Base-by-base conservation (phyloP, 139 green algal species). In the Chlamydomonas incerta region DNA sequence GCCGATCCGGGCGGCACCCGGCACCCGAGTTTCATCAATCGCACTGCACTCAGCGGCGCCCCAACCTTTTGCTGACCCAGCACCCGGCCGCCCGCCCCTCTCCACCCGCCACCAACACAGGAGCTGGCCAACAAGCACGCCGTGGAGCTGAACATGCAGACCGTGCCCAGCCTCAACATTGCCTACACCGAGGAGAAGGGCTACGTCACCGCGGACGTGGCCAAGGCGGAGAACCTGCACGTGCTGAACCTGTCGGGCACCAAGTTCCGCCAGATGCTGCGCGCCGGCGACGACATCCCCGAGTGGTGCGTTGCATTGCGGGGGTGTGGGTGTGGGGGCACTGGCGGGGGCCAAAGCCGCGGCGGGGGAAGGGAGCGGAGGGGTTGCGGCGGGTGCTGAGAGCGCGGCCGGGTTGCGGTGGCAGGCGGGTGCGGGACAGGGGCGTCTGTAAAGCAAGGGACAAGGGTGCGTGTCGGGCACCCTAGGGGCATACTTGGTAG, bases 131-230 rank as follows among this genome's bases (percentile, higher is more conserved):
- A 91, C 35, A 82, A 92, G 74, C 80, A 95, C 72, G 92, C 93
- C 0, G 69, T 86, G 11, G 94, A 97, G 88, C 93, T 98, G 74
- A 92, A 92, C 87, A 96, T 98, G 93, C 86, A 97, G 89, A 98
- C 96, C 24, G 96, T 98, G 83, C 94, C 96, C 26, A 95, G 90
- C 47, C 93, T 97, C 33, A 97, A 98, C 93, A 95, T 98, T 73
- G 94, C 93, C 0, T 97, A 96, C 89, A 90, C 89, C 29, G 55
- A 94, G 83, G 93, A 95, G 95, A 80, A 94, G 87, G 97, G 96
- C 21, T 98, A 98, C 83, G 95, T 98, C 65, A 98, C 95, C 2
- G 95, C 95, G n/a, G 96, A 98, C 89, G 88, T 97, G 21, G 95
- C 96, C 1, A 90, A 96, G 76, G 81, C 76, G n/a, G 90, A 97